These are phyloP conservation scores for Alternaria solani DNA, from an alignment of 2,329 filamentous ascomycete species.

Conservation along the genomic window DNA sequence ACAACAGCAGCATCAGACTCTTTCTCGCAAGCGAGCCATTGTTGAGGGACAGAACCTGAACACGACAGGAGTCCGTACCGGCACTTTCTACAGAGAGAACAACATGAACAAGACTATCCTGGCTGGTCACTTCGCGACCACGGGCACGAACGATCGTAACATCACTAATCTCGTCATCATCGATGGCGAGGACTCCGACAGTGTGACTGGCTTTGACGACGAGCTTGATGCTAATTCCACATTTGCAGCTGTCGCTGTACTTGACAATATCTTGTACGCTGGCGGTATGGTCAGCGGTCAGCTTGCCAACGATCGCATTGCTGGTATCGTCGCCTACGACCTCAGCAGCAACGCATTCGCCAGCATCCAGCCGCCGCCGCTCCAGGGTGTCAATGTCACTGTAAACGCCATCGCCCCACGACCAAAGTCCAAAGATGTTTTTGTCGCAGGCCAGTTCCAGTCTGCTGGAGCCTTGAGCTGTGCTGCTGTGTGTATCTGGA, in stretches of 20 bases:
- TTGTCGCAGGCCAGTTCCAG: slow-evolving; percentile 85
- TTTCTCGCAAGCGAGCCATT: slow-evolving; percentile 53
- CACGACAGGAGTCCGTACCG: slow-evolving; percentile 75
- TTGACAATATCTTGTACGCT: slow-evolving; percentile 70
- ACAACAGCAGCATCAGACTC: slow-evolving; percentile 37
- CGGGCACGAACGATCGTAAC: slow-evolving; percentile 70
- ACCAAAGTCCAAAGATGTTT: slow-evolving; percentile 76
- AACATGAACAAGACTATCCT: slow-evolving; percentile 83
- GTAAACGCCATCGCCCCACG: slow-evolving; percentile 80
- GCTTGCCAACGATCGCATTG: slow-evolving; percentile 68
- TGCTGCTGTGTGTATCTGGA: slow-evolving; percentile 81
- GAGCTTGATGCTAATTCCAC: slow-evolving; percentile 75
- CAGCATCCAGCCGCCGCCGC: slow-evolving; percentile 74
- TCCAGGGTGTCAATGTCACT: slow-evolving; percentile 73
- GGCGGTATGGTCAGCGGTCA: slow-evolving; percentile 81
- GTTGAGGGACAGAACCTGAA: slow-evolving; percentile 56
- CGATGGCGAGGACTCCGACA: slow-evolving; percentile 73
- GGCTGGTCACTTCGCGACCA: slow-evolving; percentile 83
- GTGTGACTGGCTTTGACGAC: slow-evolving; percentile 72
- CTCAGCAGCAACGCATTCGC: slow-evolving; percentile 69
- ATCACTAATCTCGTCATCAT: slow-evolving; percentile 85
- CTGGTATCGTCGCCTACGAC: slow-evolving; percentile 82
- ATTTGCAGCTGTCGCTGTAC: slow-evolving; percentile 70
- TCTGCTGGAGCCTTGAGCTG: slow-evolving; percentile 84
- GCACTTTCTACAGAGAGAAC: slow-evolving; percentile 76